Evolutionary conservation across 148 eudicot species (phyloP), one percentile per base, ranked within the genome.

Genomic region (Silene uniflora): DNA sequence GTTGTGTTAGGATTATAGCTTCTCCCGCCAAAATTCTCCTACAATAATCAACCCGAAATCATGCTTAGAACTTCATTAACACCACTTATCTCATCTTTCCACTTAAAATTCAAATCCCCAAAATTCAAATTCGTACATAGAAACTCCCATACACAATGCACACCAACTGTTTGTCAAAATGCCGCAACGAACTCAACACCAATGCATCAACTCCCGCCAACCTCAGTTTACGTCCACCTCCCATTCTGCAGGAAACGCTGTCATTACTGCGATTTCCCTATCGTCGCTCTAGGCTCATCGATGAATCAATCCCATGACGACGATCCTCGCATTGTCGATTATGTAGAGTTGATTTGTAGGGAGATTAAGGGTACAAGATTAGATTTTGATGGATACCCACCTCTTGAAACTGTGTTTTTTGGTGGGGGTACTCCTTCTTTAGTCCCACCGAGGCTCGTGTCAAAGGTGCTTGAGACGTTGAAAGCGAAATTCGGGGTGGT

Each of bases 361-460:
- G 98, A 94, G 60, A 94, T 94, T 42, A 73, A 70, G 55, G 93
- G 92, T 12, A 88, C 93, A 6, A 71, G 66, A 64, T 32, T 35
- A 7, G 77, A 73, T 65, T 72, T 75, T 63, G 84, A 75, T 71
- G 76, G 81, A 58, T 75, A 68, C 91, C 96, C 88, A 47, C 92
- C 97, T 76, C 97, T 94, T 27, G 75, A 90, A 87, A 94, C 98
- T 3, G 92, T 94, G 67, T 94, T 91, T 62, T 89, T 91, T 12
- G 98, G 97, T 5, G 98, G 98, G 42, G 98, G 98, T 14, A 94
- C 98, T 4, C 98, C 98, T 80, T 94, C 98, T 14, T 84, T 94
- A 62, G 98, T 94, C 68, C 90, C 98, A 0, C 96, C 98, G 5
- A 80, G 80, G 80, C 92, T 91, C 10, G 92, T 91, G 44, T 70